Evolutionary conservation across 208 protist genomes (phyloP).

Genomic region (Trypanosoma vivax): DNA sequence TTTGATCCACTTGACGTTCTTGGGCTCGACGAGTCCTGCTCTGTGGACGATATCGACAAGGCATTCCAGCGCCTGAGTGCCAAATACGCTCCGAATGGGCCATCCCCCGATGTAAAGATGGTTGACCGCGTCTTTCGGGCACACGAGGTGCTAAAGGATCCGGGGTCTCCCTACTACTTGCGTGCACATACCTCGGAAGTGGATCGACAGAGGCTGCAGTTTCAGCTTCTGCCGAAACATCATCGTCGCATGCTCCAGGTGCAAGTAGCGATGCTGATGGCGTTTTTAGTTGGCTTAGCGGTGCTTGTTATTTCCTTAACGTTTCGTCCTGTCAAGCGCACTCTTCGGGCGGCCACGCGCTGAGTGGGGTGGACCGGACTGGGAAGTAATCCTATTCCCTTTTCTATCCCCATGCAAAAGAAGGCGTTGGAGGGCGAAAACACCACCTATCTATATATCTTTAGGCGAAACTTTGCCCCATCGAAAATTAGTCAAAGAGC

Average conservation of each 20-base stretch:
- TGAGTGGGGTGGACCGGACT: constrained; percentile 1
- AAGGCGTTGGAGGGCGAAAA: neutral
- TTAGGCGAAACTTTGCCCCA: too few species aligned
- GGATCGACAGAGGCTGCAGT: constrained; percentile 72
- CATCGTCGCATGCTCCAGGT: constrained; percentile 57
- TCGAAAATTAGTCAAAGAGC: too few species aligned
- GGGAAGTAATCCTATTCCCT: too few species aligned
- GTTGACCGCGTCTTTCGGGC: constrained; percentile 69
- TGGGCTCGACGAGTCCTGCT: constrained; percentile 52
- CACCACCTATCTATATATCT: too few species aligned
- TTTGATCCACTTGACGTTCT: constrained; percentile 77
- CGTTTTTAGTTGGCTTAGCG: constrained; percentile 27
- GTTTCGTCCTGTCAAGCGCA: constrained; percentile 61
- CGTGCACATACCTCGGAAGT: constrained; percentile 65
- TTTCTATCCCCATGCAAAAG: too few species aligned
- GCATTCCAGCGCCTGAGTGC: constrained; percentile 50
- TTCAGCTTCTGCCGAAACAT: constrained; percentile 71
- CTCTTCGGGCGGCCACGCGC: constrained; percentile 59
- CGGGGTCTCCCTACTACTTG: constrained; percentile 74
- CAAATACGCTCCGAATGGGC: constrained; percentile 61
- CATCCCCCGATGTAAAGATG: constrained; percentile 60
- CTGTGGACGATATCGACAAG: constrained; percentile 67
- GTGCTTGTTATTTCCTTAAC: constrained; percentile 47
- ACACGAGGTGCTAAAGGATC: constrained; percentile 78
- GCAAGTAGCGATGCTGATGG: constrained; percentile 56